Percentiles rank a stretch among this genome's conserved stretches.
Conservation (phyloP, 139 green algal species). For the Chlamydomonas sphaeroides region DNA sequence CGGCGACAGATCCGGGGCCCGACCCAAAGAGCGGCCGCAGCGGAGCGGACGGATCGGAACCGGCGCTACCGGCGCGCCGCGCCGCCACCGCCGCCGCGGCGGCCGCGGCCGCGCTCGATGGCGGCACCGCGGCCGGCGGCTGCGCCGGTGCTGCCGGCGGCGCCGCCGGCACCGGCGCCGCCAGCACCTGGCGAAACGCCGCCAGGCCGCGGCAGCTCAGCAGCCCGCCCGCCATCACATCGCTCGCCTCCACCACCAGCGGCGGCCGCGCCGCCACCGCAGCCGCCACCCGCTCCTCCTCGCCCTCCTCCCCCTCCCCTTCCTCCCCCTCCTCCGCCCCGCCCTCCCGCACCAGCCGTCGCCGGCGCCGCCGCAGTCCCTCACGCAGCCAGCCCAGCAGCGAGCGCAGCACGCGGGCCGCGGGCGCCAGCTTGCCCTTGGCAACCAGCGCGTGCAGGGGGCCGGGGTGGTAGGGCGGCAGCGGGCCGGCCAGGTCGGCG, state of each 20-base stretch:
- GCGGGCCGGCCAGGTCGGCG: constrained; percentile 14
- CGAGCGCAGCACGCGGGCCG: constrained; percentile 33
- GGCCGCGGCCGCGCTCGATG: neutral
- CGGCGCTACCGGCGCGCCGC: neutral
- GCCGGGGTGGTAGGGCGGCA: constrained; percentile 53
- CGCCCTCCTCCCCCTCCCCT: neutral
- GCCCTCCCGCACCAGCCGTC: neutral
- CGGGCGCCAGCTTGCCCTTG: constrained; percentile 40
- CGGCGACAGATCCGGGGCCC: no score
- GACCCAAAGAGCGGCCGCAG: neutral
- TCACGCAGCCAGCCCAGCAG: constrained; percentile 46
- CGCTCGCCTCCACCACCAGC: constrained; percentile 13
- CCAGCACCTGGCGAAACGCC: constrained; percentile 21
- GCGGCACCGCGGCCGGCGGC: no score
- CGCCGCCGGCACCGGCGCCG: neutral
- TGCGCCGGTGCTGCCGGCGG: neutral
- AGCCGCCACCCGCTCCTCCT: neutral
- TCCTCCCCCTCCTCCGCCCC: neutral
- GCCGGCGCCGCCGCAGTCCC: neutral
- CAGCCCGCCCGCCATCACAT: constrained; percentile 5
- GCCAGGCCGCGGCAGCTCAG: constrained; percentile 9
- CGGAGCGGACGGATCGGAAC: constrained; percentile 3
- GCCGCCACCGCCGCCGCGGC: neutral
- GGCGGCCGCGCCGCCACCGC: neutral
- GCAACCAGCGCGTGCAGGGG: constrained; percentile 43